Percentiles rank a stretch among this genome's conserved stretches.
phyloP scores from a whole-genome alignment of 768 basidiomycete genomes.

The Leccinum imitatum region DNA sequence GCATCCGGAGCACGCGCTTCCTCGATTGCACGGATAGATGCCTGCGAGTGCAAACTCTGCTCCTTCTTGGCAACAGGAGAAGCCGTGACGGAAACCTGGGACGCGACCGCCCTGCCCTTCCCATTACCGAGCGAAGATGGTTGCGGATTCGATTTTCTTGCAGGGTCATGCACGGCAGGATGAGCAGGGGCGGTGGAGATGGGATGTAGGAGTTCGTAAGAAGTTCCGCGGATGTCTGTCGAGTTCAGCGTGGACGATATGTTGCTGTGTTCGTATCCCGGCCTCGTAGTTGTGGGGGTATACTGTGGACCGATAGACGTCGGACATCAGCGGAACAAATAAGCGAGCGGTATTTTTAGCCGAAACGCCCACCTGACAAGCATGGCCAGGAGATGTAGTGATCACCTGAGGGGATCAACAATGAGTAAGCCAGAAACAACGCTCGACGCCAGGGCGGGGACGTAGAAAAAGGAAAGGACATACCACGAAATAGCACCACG shows the following conservation, averaged over 20 bases:
- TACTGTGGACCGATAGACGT: conserved; percentile 17
- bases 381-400: conserved; percentile 66
- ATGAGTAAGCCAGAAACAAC: background rate
- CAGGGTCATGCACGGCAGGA: conserved; percentile 16
- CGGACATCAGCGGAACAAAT: conserved; percentile 9
- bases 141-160: conserved; percentile 14
- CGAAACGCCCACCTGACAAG: conserved; percentile 53
- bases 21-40: conserved; percentile 15
- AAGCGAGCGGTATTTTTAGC: background rate
- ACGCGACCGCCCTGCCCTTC: conserved; percentile 15
- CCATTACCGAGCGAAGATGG: conserved; percentile 26
- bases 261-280: conserved; percentile 22
- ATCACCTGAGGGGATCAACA: conserved; percentile 46
- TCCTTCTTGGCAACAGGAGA: conserved; percentile 17
- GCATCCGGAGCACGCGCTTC: conserved; percentile 21
- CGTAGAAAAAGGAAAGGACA: conserved; percentile 16
- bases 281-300: conserved; percentile 21
- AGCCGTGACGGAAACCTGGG: conserved; percentile 8
- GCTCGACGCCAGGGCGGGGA: background rate
- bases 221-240: conserved; percentile 28
- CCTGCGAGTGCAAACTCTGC: conserved; percentile 17
- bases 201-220: conserved; percentile 29
- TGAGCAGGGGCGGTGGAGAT: conserved; percentile 4
- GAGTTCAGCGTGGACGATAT: conserved; percentile 22
- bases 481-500: conserved; percentile 81